Conservation (phyloP, 2,329 filamentous ascomycete species). For the Paraphaeosphaeria sporulosa region DNA sequence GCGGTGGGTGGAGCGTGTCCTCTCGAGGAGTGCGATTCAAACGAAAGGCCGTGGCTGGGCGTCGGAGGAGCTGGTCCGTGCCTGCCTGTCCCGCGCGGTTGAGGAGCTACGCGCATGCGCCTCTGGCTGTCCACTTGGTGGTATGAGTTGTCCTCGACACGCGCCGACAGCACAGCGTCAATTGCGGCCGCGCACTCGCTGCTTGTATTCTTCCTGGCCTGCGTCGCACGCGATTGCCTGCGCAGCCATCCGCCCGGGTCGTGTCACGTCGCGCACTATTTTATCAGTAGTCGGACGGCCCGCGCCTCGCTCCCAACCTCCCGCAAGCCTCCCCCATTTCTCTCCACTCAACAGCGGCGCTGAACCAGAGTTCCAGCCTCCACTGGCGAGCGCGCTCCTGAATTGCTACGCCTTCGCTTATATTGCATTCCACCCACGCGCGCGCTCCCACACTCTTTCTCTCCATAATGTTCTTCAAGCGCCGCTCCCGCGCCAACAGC, state of each 20-base stretch:
- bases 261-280: constrained; percentile 13
- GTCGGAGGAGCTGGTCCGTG: background rate
- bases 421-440: constrained; percentile 4
- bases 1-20: too few relatives aligned
- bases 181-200: constrained; percentile 3
- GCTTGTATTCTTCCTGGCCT: constrained; percentile 4
- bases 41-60: constrained; percentile 2
- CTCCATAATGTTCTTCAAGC: constrained; percentile 59
- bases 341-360: constrained; percentile 12
- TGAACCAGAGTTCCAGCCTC: constrained; percentile 2
- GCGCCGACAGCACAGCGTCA: constrained; percentile 5
- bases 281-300: background rate
- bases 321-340: constrained; percentile 12
- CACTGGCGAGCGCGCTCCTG: background rate
- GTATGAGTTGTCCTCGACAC: constrained; percentile 5
- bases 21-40: background rate
- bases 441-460: constrained; percentile 18
- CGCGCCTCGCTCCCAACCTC: constrained; percentile 10
- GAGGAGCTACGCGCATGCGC: background rate
- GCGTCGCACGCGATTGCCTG: background rate
- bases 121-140: background rate
- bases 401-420: constrained; percentile 7
- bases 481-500: constrained; percentile 55
- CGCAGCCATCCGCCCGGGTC: background rate
- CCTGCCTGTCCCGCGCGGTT: constrained; percentile 3